Evolutionary conservation across 495 filamentous ascomycete species (phyloP).

Genomic region (Margaritispora aquatica): DNA sequence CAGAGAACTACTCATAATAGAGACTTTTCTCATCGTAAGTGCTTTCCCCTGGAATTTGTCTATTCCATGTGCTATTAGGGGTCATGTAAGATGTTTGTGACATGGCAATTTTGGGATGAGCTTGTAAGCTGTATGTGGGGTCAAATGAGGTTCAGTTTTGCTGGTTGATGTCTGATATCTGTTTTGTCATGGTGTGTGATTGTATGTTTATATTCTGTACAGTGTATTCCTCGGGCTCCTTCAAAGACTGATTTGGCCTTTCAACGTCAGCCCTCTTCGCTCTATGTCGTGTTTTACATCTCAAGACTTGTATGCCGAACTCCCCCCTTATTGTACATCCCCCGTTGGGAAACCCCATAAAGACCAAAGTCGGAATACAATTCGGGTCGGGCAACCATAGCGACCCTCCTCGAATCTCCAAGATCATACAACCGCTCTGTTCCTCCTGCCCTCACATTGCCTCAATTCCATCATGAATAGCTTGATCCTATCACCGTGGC

Average conservation of each 20-base stretch:
- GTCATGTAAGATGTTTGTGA: not conserved
- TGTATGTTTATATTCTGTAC: too few species aligned
- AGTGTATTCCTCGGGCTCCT: not conserved
- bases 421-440: not conserved
- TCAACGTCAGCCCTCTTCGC: not conserved
- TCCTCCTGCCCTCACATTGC: not conserved
- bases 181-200: too few species aligned
- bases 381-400: too few species aligned
- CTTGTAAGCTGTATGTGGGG: too few species aligned
- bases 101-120: not conserved
- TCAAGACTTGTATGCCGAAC: not conserved
- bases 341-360: not conserved
- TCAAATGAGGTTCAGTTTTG: too few species aligned
- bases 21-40: not conserved
- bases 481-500: constrained; percentile 18
- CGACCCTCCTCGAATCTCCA: too few species aligned
- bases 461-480: not conserved
- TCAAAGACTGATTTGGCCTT: too few species aligned
- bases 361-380: not conserved
- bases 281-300: not conserved
- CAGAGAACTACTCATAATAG: not conserved
- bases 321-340: not conserved
- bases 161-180: too few species aligned
- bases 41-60: not conserved
- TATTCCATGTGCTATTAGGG: not conserved